Conservation (phyloP, 768 basidiomycete species). For the Saitozyma sp. region DNA sequence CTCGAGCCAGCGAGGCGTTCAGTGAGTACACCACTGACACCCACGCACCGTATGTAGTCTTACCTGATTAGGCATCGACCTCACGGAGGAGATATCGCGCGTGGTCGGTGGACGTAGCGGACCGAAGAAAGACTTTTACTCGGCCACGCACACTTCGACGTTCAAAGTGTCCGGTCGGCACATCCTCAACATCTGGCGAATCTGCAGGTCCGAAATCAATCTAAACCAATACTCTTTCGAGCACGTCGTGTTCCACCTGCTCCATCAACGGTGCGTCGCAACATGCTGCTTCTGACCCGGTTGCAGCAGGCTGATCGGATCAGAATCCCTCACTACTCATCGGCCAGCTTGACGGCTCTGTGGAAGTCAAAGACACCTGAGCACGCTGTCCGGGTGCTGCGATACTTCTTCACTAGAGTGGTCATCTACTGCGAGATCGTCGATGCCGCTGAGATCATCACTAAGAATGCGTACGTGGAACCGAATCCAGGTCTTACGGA, state of each 20-base stretch:
- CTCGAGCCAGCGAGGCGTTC: conserved; percentile 59
- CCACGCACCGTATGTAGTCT: conserved; percentile 9
- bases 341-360: conserved; percentile 66
- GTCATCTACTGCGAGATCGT: conserved; percentile 74
- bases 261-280: conserved; percentile 66
- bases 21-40: conserved; percentile 27
- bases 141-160: conserved; percentile 69
- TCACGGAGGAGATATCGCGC: conserved; percentile 72
- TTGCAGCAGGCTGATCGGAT: conserved; percentile 4
- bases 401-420: conserved; percentile 67
- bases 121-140: conserved; percentile 61
- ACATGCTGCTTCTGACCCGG: background rate
- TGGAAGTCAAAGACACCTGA: conserved; percentile 63
- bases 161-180: conserved; percentile 85
- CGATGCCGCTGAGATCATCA: conserved; percentile 75
- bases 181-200: conserved; percentile 87
- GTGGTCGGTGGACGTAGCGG: conserved; percentile 58
- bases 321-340: conserved; percentile 75
- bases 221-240: conserved; percentile 83
- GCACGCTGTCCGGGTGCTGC: conserved; percentile 62
- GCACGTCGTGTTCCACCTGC: conserved; percentile 78
- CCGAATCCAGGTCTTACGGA: background rate
- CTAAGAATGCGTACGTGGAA: conserved; percentile 77
- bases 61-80: conserved; percentile 63
- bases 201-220: conserved; percentile 80